Evolutionary conservation across 768 basidiomycete genomes (phyloP).

Genomic region (Lactarius trivialis): DNA sequence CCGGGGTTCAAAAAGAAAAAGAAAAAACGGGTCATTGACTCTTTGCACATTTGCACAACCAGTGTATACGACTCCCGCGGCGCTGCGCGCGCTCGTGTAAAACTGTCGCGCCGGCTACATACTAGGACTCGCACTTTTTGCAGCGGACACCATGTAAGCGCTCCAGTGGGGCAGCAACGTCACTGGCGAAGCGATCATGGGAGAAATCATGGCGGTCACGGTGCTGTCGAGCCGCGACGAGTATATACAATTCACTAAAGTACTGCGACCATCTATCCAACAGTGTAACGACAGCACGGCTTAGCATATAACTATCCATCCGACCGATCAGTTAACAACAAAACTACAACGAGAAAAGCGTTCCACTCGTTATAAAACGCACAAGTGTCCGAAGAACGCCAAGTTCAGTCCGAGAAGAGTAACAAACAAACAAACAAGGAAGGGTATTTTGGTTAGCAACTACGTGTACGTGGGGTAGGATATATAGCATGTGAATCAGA

Average conservation of each 20-base stretch:
- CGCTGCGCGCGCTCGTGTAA: no score
- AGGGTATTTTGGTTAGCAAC: background rate
- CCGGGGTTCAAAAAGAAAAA: no score
- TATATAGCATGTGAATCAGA: slow-evolving; percentile 30
- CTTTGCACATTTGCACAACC: no score
- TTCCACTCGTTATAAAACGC: background rate
- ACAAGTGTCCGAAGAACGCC: background rate
- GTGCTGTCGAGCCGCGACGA: background rate
- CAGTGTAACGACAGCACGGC: no score
- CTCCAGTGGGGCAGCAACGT: no score
- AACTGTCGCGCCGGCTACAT: background rate
- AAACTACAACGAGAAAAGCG: background rate
- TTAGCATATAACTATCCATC: background rate
- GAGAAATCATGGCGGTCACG: no score
- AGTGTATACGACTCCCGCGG: background rate
- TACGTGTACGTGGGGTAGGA: background rate
- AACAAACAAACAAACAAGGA: background rate
- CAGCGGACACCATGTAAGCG: background rate
- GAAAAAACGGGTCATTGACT: no score
- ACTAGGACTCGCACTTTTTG: background rate
- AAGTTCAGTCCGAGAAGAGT: background rate
- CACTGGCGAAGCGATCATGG: no score
- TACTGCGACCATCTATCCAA: no score
- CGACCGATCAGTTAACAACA: background rate
- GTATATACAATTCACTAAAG: no score